Conservation (phyloP, 768 basidiomycete genomes). For the Mycena venus region DNA sequence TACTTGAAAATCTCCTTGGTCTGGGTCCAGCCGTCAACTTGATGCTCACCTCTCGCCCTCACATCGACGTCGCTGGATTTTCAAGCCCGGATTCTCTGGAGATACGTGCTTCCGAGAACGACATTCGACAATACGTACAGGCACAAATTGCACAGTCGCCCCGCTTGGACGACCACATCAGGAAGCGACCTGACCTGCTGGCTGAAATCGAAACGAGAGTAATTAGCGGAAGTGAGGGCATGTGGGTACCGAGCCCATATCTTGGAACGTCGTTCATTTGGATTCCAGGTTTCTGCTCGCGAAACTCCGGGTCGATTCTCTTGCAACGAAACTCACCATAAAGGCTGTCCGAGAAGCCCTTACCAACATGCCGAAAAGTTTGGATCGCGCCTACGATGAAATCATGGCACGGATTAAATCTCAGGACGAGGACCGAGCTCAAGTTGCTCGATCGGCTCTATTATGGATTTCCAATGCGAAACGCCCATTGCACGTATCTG, state of each 20-base stretch:
- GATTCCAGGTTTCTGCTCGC: constrained; percentile 6
- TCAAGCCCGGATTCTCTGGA: background rate
- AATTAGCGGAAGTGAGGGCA: background rate
- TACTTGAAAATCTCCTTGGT: background rate
- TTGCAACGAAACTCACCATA: background rate
- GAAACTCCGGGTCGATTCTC: constrained; percentile 1
- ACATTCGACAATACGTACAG: background rate
- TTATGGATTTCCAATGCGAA: background rate
- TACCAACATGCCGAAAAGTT: background rate
- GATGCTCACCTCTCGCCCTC: constrained; percentile 4
- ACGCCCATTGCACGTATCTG: background rate
- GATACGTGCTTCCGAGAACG: background rate
- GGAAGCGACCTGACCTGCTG: background rate
- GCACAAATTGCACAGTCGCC: background rate
- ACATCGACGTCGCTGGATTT: background rate
- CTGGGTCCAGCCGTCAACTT: background rate
- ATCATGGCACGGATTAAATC: background rate
- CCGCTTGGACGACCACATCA: background rate
- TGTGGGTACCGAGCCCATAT: background rate
- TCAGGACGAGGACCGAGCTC: background rate
- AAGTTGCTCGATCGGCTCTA: background rate
- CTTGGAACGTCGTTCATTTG: background rate
- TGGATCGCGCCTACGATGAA: background rate
- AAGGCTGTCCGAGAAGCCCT: background rate
- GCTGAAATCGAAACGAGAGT: background rate